Evolutionary conservation across 2,329 filamentous ascomycete genomes (phyloP).

Genomic region (Ascochyta clinopodiicola): DNA sequence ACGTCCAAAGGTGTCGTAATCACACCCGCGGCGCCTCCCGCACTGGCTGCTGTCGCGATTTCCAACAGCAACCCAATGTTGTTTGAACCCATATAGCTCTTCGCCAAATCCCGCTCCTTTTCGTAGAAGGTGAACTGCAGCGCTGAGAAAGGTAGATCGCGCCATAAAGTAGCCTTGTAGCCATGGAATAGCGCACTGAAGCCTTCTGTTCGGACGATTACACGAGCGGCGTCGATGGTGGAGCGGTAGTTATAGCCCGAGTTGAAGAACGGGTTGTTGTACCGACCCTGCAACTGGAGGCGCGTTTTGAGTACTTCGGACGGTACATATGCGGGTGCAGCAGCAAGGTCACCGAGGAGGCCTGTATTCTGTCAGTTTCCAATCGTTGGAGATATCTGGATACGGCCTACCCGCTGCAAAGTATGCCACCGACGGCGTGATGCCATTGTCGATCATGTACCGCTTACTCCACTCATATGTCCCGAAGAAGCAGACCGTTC

Average conservation of each 20-base stretch:
- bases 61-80: constrained; percentile 88
- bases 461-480: constrained; percentile 96
- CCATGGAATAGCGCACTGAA: constrained; percentile 88
- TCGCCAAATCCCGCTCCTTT: constrained; percentile 84
- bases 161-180: constrained; percentile 94
- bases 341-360: constrained; percentile 90
- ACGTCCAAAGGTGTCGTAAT: constrained; percentile 96
- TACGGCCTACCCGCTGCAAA: constrained; percentile 73
- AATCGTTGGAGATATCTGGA: constrained; percentile 42
- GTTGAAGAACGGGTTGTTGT: constrained; percentile 92
- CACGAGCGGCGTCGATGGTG: constrained; percentile 82
- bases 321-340: constrained; percentile 92
- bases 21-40: constrained; percentile 90
- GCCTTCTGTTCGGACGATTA: constrained; percentile 84
- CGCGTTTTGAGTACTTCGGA: constrained; percentile 98
- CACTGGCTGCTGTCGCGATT: constrained; percentile 85
- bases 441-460: constrained; percentile 80
- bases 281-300: constrained; percentile 89
- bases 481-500: constrained; percentile 94
- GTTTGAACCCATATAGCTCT: constrained; percentile 75
- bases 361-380: constrained; percentile 53
- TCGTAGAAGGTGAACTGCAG: constrained; percentile 99
- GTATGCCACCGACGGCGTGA: constrained; percentile 85
- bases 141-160: constrained; percentile 94
- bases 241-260: constrained; percentile 96